Base-by-base conservation (phyloP, 2,329 filamentous ascomycete species). In the Iodosphaeria phyllophila region DNA sequence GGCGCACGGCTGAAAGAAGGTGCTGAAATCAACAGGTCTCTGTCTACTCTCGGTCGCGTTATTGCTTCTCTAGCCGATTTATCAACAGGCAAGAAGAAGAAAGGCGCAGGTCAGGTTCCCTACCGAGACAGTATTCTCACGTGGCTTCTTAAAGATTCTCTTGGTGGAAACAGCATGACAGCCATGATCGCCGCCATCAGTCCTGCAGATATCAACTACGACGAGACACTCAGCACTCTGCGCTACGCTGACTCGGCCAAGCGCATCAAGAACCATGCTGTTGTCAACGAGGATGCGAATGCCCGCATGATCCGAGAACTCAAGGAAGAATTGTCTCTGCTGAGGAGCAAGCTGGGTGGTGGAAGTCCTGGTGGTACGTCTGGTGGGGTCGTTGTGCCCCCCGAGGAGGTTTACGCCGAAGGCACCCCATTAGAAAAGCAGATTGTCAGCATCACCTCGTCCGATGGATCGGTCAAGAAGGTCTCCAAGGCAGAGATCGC, bases 141-240 rank as follows among this genome's bases (percentile, higher is more conserved):
- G 2, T 98, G 89, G 89, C 56, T 98, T 22, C 53, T 98, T 35
- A 98, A 98, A 46, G 91, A 98, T 48, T 95, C 86, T 4, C 55
- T 98, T 5, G 89, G 89, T 45, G 89, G 89, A 42, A 98, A 98
- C 60, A 95, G 86, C 48, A 86, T 95, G 79, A 98, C 89, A 13
- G 89, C 89, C 30, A 98, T 98, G 91, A 98, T 98, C 60, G 91
- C 89, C 25, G 86, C 86, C 26, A 93, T 98, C 44, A 93, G 84
- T 42, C 89, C 89, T 4, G 89, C 89, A 27, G 89, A 98, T 51
- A 95, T 95, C 56, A 98, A 98, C 52, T 95, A 92, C 44, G 89
- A 98, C 36, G 89, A 98, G 51, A 98, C 91, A 1, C 61, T 98
- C 11, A 89, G 84, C 46, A 98, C 89, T 1, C 61, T 98, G 15